Evolutionary conservation across 2,329 filamentous ascomycete genomes (phyloP), one percentile per base, ranked within the genome.

Genomic region (Epichloe sp.): DNA sequence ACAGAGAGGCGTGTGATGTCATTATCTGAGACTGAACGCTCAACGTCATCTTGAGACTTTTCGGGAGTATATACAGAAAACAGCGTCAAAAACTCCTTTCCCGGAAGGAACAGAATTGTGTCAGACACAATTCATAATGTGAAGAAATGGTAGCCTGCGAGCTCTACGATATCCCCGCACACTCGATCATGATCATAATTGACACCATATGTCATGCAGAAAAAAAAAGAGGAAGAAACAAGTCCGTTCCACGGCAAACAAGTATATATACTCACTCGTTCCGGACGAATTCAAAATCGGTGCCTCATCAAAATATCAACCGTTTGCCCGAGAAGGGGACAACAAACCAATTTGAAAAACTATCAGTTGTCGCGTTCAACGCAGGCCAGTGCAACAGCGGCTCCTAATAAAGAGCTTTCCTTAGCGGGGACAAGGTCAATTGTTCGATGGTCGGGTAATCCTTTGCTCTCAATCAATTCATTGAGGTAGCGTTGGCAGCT

Each of bases 391-490:
- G 85, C 83, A 14, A 90, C 84, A 1, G 85, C 86, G 3, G 86
- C 86, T 3, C 86, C 86, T 43, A 85, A 76, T 50, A 90, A 74
- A 1, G 85, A 86, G 59, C 85, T 88, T 66, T 90, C 86, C 51
- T 80, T 74, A 12, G 85, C 84, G 46, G 82, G 76, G 47, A 86
- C 80, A 23, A 90, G 72, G 49, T 78, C 75, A 21, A 88, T 77
- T 41, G 68, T 55, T 59, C 59, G 61, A 45, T 58, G 72, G 54
- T 63, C 69, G 47, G 62, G 70, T 58, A 60, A 57, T n/a, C 55
- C 55, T 38, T 55, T 60, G 46, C 55, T 57, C 26, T 58, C 56
- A 59, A 80, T 74, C 8, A 90, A 68, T 40, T 72, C 68, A 59
- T 88, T 72, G 45, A 90, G 67, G 57, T 81, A 80, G 5, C 62